Base-by-base conservation (phyloP, 139 green algal genomes). In the Chlamydomonas incerta region DNA sequence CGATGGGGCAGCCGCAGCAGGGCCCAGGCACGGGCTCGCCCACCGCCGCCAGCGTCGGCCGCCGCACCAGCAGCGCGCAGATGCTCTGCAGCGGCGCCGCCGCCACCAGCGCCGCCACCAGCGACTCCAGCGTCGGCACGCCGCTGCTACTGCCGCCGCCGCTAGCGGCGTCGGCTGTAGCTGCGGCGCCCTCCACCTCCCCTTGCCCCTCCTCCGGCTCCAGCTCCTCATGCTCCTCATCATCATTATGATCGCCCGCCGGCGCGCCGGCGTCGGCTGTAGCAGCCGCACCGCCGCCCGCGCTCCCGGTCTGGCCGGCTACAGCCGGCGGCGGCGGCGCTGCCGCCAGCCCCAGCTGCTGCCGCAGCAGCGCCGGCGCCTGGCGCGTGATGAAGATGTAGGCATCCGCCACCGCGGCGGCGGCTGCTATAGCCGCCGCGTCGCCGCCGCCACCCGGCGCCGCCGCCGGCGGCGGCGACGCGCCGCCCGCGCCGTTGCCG, bases 61-160 rank as follows among this genome's bases (percentile, higher is more conserved):
- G 77, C 63, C 37, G 67, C 0, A 46, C 15, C 37, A 83, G 77
- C 60, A 83, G 63, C 46, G 41, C 63, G 23, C 77, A 83, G 41
- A 83, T n/a, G 41, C 63, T 66, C 5, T 52, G 41, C 46, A 83
- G n/a, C 23, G 77, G 77, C 21, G 65, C 77, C 46, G 60, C 60
- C 29, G 63, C 63, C 41, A 83, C 77, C 41, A 83, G 77, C 28
- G 41, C 28, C 46, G 23, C 37, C 63, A 83, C 77, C 63, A 83
- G 41, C 10, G 62, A 33, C 62, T 83, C 77, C 28, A 65, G 8
- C 62, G 41, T 74, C 17, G 77, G 77, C 5, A 75, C 37, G 24
- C 26, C 52, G 41, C 41, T 50, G 41, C 41, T 50, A 50, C 41
- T 50, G 41, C 41, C 41, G 52, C 52, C 33, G n/a, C 50, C 73